Base-by-base conservation (phyloP, 1,284 basidiomycete genomes). In the Papiliotrema terrestris region DNA sequence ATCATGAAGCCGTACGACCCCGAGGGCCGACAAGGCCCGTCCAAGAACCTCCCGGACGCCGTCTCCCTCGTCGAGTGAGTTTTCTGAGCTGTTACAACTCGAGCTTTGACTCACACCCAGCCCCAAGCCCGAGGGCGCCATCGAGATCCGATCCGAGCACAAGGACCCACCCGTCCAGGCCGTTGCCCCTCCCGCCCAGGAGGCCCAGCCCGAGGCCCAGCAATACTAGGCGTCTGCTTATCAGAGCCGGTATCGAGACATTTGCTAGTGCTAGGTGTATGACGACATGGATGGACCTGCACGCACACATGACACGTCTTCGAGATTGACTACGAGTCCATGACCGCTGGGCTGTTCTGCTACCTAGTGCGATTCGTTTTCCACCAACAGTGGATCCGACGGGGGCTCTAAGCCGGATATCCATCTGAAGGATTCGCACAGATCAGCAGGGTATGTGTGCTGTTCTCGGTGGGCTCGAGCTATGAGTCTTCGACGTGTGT, bases 1-100 rank as follows among this genome's bases (percentile, higher is more conserved):
- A 98, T 99, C 80, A 98, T 98, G 95, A 94, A 95, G 81, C 91
- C 89, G 62, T 87, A 83, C 80, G 96, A 98, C 80, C 91, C 93
- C 58, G 87, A 91, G 73, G 93, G 93, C 60, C 84, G 84, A 67
- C 80, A 84, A 56, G 94, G 94, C 56, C 95, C 94, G 73, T 83
- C 84, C 78, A 93, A 93, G 79, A 92, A 94, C 63, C 87, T 99
- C 54, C 96, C 96, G 63, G 96, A 98, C 79, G 88, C 87, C 64
- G 94, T 99, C 74, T 86, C 86, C 72, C 91, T 98, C 75, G 78
- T 86, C 73, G 91, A 96, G 76, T 71, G 54, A 61, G 69, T 68
- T 25, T 26, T 22, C 17, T 26, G 8, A 25, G 6, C 88, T 35
- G 2, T 44, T 9, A n/a, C 15, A 32, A 29, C 2, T 44, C 55